These are phyloP conservation scores for Paecilomyces niveus DNA, from an alignment of 2,329 filamentous ascomycete genomes.

Conservation along the genomic window DNA sequence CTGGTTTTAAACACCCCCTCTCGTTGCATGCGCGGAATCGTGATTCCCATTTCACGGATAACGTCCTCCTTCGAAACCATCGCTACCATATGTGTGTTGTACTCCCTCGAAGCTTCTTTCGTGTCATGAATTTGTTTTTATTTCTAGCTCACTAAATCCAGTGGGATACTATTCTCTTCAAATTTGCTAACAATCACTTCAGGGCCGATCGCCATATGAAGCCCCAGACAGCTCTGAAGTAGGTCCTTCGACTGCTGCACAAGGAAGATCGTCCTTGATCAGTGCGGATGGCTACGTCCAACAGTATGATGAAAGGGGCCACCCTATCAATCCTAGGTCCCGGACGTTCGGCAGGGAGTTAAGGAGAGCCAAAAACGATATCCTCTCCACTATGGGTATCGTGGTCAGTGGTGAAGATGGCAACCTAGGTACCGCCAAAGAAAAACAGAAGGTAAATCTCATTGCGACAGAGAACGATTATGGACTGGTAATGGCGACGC, in stretches of 20 bases:
- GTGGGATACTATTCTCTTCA: background rate
- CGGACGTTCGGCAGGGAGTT: conserved; percentile 32
- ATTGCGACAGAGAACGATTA: conserved; percentile 38
- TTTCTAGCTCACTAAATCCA: background rate
- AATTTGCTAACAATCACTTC: conserved; percentile 13
- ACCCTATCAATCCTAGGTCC: conserved; percentile 39
- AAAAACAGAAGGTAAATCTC: conserved; percentile 30
- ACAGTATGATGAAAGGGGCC: conserved; percentile 41
- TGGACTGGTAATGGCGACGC: conserved; percentile 32
- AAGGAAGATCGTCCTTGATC: conserved; percentile 17
- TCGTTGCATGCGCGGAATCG: background rate
- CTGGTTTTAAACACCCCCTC: background rate
- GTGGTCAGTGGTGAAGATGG: conserved; percentile 37
- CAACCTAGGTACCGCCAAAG: conserved; percentile 25
- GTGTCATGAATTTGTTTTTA: background rate
- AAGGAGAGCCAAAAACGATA: conserved; percentile 44
- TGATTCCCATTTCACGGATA: conserved; percentile 1
- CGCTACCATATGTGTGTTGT: background rate
- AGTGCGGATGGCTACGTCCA: conserved; percentile 39
- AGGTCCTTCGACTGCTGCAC: conserved; percentile 13
- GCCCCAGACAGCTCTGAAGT: conserved; percentile 24
- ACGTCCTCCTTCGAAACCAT: background rate
- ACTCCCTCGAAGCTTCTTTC: background rate
- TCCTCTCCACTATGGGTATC: conserved; percentile 43
- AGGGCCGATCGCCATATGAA: conserved; percentile 43